A percentile compares a stretch with the other conserved stretches of the same genome.
Evolutionary conservation across 2,329 filamentous ascomycete genomes (phyloP).

Genomic region (Fusarium sp.): DNA sequence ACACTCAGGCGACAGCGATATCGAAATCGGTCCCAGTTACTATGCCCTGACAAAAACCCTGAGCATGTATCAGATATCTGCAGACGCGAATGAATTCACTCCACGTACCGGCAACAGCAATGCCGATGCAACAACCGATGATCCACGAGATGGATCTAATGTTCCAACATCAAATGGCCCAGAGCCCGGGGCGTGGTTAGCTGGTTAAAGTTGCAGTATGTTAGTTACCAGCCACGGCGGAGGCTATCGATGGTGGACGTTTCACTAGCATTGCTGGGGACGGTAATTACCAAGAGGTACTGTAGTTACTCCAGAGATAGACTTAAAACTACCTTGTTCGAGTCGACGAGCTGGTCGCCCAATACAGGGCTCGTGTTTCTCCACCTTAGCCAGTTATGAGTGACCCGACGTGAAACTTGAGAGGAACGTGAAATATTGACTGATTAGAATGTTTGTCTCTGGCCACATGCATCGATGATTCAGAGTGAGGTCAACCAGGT

Average conservation of each 20-base stretch:
- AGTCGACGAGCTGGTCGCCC: constrained; percentile 6
- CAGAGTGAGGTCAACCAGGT: constrained; percentile 14
- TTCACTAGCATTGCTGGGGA: constrained; percentile 19
- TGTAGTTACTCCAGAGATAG: constrained; percentile 11
- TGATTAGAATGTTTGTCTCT: constrained; percentile 22
- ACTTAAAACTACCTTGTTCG: background rate
- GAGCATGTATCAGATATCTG: background rate
- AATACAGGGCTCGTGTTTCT: constrained; percentile 17
- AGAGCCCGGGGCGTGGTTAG: constrained; percentile 22
- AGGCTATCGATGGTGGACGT: constrained; percentile 1
- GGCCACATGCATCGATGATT: constrained; percentile 9
- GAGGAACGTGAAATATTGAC: constrained; percentile 34
- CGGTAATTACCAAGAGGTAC: background rate
- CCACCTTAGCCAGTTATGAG: constrained; percentile 22
- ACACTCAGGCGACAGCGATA: background rate
- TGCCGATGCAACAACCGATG: background rate
- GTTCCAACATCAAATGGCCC: background rate
- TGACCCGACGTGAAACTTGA: constrained; percentile 29
- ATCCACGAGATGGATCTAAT: background rate
- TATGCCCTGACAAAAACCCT: background rate
- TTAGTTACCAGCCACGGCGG: background rate
- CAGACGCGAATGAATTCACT: background rate
- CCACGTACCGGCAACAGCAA: constrained; percentile 2
- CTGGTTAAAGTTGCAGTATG: background rate
- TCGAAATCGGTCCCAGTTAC: background rate